A percentile compares a stretch with the other conserved stretches of the same genome.
Evolutionary conservation across 305 asterid species (phyloP).

Genomic region (Ilex paraguariensis): DNA sequence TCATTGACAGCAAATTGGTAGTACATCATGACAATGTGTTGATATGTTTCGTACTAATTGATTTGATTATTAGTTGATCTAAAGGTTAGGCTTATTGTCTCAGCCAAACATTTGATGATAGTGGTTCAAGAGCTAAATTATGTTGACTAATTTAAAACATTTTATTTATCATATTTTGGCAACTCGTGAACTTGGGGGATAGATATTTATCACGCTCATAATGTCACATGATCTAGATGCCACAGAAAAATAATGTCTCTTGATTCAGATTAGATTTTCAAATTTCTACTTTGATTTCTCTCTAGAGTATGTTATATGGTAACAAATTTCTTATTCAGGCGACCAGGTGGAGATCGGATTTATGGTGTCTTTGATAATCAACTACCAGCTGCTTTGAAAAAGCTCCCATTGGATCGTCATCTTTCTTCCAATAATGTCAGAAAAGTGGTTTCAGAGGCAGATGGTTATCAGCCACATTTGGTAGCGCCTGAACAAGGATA

Average conservation of each 20-base stretch:
- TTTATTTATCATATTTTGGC: too few relatives aligned
- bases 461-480: constrained; percentile 97
- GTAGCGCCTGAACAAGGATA: constrained; percentile 99
- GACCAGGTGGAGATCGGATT: constrained; percentile 94
- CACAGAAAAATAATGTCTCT: not conserved
- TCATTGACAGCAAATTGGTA: too few relatives aligned
- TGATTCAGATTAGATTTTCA: not conserved
- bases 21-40: too few relatives aligned
- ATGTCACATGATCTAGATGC: not conserved
- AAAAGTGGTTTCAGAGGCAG: constrained; percentile 91
- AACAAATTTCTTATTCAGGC: constrained; percentile 47
- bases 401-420: constrained; percentile 95
- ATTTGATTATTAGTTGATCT: too few relatives aligned
- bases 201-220: too few relatives aligned
- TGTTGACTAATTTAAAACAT: too few relatives aligned
- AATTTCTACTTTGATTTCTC: not conserved
- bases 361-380: constrained; percentile 95
- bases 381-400: constrained; percentile 87
- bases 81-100: too few relatives aligned
- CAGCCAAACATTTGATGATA: too few relatives aligned
- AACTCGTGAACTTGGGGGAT: too few relatives aligned
- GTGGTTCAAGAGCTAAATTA: too few relatives aligned
- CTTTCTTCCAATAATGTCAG: constrained; percentile 80
- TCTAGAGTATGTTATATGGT: constrained; percentile 8
- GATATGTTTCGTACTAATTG: too few relatives aligned